A percentile compares a stretch with the other conserved stretches of the same genome.
Evolutionary conservation across 768 basidiomycete genomes (phyloP).

Genomic region (Coprinopsis sp.): DNA sequence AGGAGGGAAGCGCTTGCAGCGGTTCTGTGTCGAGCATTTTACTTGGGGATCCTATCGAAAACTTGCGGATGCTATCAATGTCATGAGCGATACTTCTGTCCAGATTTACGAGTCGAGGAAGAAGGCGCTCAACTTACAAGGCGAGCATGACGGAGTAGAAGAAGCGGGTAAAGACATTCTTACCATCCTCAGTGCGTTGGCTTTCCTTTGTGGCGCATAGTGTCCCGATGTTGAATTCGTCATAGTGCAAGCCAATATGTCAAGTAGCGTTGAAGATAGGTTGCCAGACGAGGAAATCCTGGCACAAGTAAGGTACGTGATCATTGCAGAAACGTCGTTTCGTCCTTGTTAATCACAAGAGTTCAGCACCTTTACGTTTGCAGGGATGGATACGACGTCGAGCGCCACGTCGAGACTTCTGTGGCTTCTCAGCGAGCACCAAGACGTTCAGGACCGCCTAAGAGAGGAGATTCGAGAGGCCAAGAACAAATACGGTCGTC

Average conservation of each 20-base stretch:
- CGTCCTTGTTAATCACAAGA: not conserved
- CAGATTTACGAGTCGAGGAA: constrained; percentile 35
- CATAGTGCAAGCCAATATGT: constrained; percentile 32
- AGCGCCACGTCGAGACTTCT: constrained; percentile 24
- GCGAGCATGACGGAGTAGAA: constrained; percentile 26
- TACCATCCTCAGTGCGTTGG: constrained; percentile 37
- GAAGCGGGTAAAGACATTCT: constrained; percentile 41
- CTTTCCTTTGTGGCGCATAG: not conserved
- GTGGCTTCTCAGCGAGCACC: constrained; percentile 20
- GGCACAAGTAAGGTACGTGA: constrained; percentile 24
- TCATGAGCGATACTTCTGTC: constrained; percentile 20
- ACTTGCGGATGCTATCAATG: constrained; percentile 9
- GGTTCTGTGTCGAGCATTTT: constrained; percentile 27
- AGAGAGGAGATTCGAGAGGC: constrained; percentile 22
- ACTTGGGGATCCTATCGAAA: constrained; percentile 18
- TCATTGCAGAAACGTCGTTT: not conserved
- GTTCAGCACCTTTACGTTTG: constrained; percentile 23
- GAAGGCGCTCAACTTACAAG: constrained; percentile 27
- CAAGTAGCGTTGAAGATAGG: constrained; percentile 26
- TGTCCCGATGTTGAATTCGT: not conserved
- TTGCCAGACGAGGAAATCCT: constrained; percentile 30
- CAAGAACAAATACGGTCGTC: constrained; percentile 15
- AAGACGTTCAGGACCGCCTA: constrained; percentile 30
- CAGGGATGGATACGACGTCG: constrained; percentile 27
- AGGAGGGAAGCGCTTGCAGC: constrained; percentile 25